Base-by-base conservation (phyloP, 2,329 filamentous ascomycete species). In the Huntiella moniliformis region DNA sequence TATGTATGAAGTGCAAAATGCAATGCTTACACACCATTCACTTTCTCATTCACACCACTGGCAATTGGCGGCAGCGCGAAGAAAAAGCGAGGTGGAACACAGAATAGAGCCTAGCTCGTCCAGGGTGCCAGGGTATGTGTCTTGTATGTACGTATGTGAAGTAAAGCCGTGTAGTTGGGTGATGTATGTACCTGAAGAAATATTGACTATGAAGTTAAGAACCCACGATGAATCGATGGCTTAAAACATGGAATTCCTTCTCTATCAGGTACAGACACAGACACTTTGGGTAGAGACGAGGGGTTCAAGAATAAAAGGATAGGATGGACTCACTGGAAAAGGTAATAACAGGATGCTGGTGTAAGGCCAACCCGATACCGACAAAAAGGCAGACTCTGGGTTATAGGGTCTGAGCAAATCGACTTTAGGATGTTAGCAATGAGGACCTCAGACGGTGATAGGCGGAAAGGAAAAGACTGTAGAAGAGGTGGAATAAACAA, bases 81-180 rank as follows among this genome's bases (percentile, higher is more conserved):
- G 39, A 41, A 41, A 41, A 41, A 41, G 39, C 18, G 18, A 41
- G 39, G 39, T 41, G 39, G 39, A 41, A 28, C 22, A 28, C 22
- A 28, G 22, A 41, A 41, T 18, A 41, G 18, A 41, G 39, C 39
- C 39, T 41, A 12, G 39, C 39, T 41, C 12, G 39, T 31, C 39
- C 39, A 41, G 39, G 39, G 32, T 41, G 39, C 17, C 22, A 41
- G 39, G 39, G 39, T 41, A 41, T 41, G 39, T 41, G 39, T 28
- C 22, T 28, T 28, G 22, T 28, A 28, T 28, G 22, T 8, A n/a
- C n/a, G n/a, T n/a, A n/a, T n/a, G n/a, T n/a, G n/a, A n/a, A n/a
- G n/a, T n/a, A 8, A 28, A 28, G 18, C 17, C 39, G 39, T 41
- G 39, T 41, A 41, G 39, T 41, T 31, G 17, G 39, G 39, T 15